These are phyloP conservation scores for Penicillium steckii DNA, from an alignment of 495 filamentous ascomycete species.

Conservation along the genomic window DNA sequence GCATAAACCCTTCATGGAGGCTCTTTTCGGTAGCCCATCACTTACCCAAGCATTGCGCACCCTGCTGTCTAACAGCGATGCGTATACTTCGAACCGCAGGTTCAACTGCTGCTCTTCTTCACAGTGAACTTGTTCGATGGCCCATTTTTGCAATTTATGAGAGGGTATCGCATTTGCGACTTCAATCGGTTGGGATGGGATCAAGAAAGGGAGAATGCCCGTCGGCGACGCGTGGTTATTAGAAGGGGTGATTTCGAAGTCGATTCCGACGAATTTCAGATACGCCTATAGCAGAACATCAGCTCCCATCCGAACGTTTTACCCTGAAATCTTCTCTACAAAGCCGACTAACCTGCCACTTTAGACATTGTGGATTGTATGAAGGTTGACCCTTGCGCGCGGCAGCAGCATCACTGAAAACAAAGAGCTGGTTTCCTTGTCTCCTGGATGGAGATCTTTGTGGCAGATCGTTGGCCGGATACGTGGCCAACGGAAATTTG, in stretches of 20 bases:
- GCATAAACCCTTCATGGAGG: not conserved
- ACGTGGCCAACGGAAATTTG: constrained; percentile 72
- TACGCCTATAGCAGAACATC: constrained; percentile 60
- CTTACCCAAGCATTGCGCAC: constrained; percentile 86
- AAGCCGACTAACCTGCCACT: constrained; percentile 78
- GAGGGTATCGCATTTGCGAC: constrained; percentile 55
- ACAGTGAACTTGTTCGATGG: constrained; percentile 47
- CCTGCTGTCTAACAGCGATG: constrained; percentile 72
- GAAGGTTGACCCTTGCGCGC: constrained; percentile 65
- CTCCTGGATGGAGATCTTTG: constrained; percentile 51
- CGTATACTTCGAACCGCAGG: constrained; percentile 72
- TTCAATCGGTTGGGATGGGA: constrained; percentile 47
- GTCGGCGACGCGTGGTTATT: constrained; percentile 92
- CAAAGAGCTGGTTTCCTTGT: constrained; percentile 63
- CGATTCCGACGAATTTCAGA: constrained; percentile 70
- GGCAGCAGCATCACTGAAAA: constrained; percentile 70
- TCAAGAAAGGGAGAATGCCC: constrained; percentile 83
- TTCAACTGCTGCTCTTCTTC: constrained; percentile 53
- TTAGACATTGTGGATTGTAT: constrained; percentile 91
- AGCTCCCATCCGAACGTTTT: not conserved
- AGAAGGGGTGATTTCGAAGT: constrained; percentile 68
- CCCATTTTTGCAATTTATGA: constrained; percentile 68
- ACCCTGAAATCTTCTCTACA: not conserved
- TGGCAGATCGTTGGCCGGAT: constrained; percentile 77
- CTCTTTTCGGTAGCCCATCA: not conserved